phyloP scores from a whole-genome alignment of 257 asterid species.

The Cynanchum wilfordii region DNA sequence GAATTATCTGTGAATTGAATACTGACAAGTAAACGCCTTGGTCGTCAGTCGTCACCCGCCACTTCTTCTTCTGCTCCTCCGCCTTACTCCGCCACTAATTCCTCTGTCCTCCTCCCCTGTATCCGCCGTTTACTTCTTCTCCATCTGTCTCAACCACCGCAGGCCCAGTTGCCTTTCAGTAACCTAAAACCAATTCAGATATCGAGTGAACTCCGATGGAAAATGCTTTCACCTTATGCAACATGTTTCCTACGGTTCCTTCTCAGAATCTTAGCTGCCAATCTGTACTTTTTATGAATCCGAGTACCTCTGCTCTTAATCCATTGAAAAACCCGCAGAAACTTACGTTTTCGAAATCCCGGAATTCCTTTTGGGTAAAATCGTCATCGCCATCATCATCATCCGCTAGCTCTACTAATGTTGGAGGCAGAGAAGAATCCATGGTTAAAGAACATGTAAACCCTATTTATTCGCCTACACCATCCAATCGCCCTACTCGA shows the following conservation, averaged over 20 bases:
- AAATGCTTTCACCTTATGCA: background rate
- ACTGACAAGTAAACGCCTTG: background rate
- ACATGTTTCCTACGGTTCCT: background rate
- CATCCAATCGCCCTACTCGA: slow-evolving; percentile 66
- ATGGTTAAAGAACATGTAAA: slow-evolving; percentile 17
- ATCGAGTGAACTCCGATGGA: background rate
- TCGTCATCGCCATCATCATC: slow-evolving; percentile 2
- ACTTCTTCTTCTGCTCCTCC: background rate
- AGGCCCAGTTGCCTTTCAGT: background rate
- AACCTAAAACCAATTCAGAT: background rate
- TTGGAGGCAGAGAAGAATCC: background rate
- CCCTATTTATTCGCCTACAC: slow-evolving; percentile 69
- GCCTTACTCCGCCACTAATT: background rate
- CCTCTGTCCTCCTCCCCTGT: background rate
- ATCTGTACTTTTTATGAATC: background rate
- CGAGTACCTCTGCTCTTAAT: background rate
- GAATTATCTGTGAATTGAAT: background rate
- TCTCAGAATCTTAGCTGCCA: background rate
- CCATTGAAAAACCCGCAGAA: background rate
- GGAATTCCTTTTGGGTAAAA: background rate
- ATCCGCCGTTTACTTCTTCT: background rate
- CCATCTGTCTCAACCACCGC: slow-evolving; percentile 17
- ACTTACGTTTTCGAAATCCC: background rate
- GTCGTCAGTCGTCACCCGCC: background rate
- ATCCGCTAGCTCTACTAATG: background rate